Evolutionary conservation across 2,329 filamentous ascomycete genomes (phyloP), one percentile per base, ranked within the genome.

Genomic region (Aspergillus hiratsukae): DNA sequence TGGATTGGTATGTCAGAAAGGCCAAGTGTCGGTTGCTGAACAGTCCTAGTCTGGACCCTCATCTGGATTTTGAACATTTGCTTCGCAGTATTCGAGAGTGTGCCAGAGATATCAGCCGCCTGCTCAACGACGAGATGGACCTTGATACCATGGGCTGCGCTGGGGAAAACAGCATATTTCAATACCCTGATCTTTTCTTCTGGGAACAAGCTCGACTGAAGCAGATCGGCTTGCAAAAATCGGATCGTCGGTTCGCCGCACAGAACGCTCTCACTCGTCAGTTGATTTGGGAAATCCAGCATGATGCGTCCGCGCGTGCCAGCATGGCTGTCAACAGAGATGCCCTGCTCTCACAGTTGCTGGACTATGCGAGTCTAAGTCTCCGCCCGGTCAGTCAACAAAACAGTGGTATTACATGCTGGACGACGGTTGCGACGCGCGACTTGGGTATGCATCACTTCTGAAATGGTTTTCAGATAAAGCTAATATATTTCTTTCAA

Each of bases 261-360:
- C 69, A 74, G 54, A 73, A 70, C 25, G 70, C 71, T 19, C 63
- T 72, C 31, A 72, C 68, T 3, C 68, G 70, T 10, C 71, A 70
- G 25, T 53, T 74, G 25, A 71, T 75, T 21, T 75, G 70, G 69
- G 71, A 73, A 27, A 72, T 73, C 8, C 71, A 72, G 53, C 64
- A 69, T 37, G 66, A 72, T 52, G 67, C 65, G 4, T 65, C 64
- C 7, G 61, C 68, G 27, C 67, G 71, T n/a, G 54, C 53, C 25
- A 60, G 61, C 17, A 62, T 73, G 51, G 59, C 59, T 35, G 52
- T 64, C 19, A 65, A 66, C 3, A 61, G 68, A 45, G 64, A 67
- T 11, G 53, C 58, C 17, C 63, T 72, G 17, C 57, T 75, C 43
- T 55, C 61, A 21, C 58, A 68, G 23, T 64, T 70, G 58, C 48